Percentiles rank a stretch among this genome's conserved stretches.
phyloP scores from a whole-genome alignment of 495 filamentous ascomycete genomes.

The Penicillium verhagenii region DNA sequence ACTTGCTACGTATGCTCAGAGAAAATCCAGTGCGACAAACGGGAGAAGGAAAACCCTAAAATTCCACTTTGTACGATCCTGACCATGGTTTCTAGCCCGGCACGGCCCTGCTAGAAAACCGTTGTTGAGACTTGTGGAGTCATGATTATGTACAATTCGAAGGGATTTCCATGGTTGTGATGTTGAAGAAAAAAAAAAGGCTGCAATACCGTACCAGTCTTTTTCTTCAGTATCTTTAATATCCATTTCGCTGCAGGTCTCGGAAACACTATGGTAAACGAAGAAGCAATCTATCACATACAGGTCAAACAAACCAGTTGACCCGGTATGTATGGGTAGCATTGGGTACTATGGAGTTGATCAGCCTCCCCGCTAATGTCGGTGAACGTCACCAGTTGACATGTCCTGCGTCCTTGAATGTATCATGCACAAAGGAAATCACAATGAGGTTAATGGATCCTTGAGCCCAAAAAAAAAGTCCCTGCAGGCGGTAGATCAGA shows the following conservation, averaged over 20 bases:
- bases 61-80: not conserved
- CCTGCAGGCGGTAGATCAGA: constrained; percentile 12
- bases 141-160: constrained; percentile 9
- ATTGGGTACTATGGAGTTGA: no score
- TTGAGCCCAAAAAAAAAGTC: not conserved
- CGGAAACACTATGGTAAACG: not conserved
- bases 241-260: not conserved
- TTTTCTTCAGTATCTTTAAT: no score
- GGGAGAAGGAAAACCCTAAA: not conserved
- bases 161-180: constrained; percentile 17
- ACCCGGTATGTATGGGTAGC: no score
- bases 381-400: not conserved
- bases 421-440: not conserved
- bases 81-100: constrained; percentile 27
- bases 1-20: no score
- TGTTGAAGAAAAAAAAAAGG: constrained; percentile 7
- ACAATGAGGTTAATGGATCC: not conserved
- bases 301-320: not conserved
- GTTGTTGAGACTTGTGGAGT: constrained; percentile 25
- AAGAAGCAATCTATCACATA: not conserved
- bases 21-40: no score
- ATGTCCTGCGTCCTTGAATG: not conserved
- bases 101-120: constrained; percentile 29
- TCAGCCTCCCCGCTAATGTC: not conserved
- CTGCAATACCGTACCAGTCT: not conserved